Evolutionary conservation across 139 green algal species (phyloP).

Genomic region (Dunaliella sp.): DNA sequence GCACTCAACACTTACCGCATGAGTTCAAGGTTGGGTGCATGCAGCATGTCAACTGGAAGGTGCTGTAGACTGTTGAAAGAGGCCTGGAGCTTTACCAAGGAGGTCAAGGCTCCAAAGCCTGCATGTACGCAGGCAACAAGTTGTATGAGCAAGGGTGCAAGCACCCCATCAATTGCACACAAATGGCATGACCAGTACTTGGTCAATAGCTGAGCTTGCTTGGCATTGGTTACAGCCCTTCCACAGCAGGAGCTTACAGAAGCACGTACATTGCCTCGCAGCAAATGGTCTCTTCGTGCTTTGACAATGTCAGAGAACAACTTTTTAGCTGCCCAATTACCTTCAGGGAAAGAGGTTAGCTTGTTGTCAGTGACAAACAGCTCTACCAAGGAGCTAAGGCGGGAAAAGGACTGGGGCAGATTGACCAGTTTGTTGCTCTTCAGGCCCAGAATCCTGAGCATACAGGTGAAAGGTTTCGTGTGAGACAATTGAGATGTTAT

Average conservation of each 20-base stretch:
- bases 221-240: not conserved
- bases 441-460: constrained; percentile 31
- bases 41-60: constrained; percentile 58
- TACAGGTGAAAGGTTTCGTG: not conserved
- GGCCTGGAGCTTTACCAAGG: constrained; percentile 68
- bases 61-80: constrained; percentile 72
- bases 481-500: not conserved
- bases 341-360: constrained; percentile 58
- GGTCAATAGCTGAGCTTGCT: not conserved
- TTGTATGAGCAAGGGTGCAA: too few relatives aligned
- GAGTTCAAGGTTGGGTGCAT: constrained; percentile 65
- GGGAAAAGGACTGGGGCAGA: constrained; percentile 44
- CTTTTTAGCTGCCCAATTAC: not conserved
- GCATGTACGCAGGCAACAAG: not conserved
- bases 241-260: not conserved
- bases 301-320: not conserved
- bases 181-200: not conserved
- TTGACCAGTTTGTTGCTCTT: constrained; percentile 46
- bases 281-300: too few relatives aligned
- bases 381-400: constrained; percentile 50
- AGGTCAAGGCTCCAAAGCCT: constrained; percentile 37
- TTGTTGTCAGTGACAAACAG: constrained; percentile 76
- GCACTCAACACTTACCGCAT: constrained; percentile 31
- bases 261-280: not conserved
- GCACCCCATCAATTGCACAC: too few relatives aligned